Evolutionary conservation across 176 grass and related monocot species (phyloP), one percentile per base, ranked within the genome.

Genomic region (Avena insularis): DNA sequence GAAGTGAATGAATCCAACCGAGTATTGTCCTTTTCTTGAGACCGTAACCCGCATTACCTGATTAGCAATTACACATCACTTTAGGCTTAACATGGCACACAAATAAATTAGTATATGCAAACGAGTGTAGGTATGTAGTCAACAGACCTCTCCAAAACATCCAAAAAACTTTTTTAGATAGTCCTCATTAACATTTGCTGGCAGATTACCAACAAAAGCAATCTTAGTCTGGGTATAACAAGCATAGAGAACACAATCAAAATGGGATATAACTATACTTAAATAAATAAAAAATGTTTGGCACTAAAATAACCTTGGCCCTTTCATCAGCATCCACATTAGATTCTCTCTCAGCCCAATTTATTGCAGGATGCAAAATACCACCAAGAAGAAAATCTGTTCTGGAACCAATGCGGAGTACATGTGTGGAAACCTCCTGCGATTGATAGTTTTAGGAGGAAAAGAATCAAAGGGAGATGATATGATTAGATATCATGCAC

Each of bases 151-250:
- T 83, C 92, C 92, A 33, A 89, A 88, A 81, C 82, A 86, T 87
- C 80, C 86, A 91, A 97, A 97, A 85, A 97, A 90, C 65, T 87
- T 85, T 78, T 25, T 88, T 38, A 97, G 70, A 63, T 89, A 97
- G 40, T 88, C 86, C 68, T 97, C 92, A 17, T 85, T 91, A 72
- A 65, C 86, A 91, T 88, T 90, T 83, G 40, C 79, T 47, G 95
- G 95, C 71, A 97, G 76, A 85, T 94, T 97, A 36, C 95, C 95
- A 91, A 97, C 78, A 87, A 94, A 97, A 86, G 95, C 95, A 83
- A 79, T 75, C 79, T 87, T 94, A 72, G 88, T 83, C 95, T 94
- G 72, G 46, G 61, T 79, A 80, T 76, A 69, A 68, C 77, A 54
- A 86, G 38, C 79, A 80, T 46, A 25, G 73, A 79, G 33, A 83